Evolutionary conservation across 345 rosid genomes (phyloP).

Genomic region (Populus pruinosa): DNA sequence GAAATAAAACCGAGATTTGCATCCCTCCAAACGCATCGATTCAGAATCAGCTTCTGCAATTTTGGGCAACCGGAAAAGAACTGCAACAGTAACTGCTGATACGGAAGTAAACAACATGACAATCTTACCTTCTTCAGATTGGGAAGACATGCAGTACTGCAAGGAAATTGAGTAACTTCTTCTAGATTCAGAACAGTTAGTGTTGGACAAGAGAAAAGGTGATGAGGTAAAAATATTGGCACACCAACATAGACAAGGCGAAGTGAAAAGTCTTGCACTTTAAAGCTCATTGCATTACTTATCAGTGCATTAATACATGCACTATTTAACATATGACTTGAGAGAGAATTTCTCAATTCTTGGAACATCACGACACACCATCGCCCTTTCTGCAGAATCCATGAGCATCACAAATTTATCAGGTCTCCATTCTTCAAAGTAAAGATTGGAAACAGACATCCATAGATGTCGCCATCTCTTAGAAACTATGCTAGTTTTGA

Average conservation of each 20-base stretch:
- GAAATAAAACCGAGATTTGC: not conserved
- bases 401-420: not conserved
- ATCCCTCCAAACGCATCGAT: not conserved
- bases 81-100: not conserved
- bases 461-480: not conserved
- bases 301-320: constrained; percentile 8
- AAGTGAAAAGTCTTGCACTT: not conserved
- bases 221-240: not conserved
- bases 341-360: not conserved
- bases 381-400: constrained; percentile 14
- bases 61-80: not conserved
- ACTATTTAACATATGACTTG: not conserved
- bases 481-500: not conserved
- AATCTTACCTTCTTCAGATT: constrained; percentile 11
- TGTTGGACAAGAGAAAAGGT: not conserved
- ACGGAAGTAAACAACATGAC: not conserved
- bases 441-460: not conserved
- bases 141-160: not conserved
- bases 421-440: not conserved
- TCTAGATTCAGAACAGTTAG: not conserved
- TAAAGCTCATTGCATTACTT: not conserved
- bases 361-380: not conserved
- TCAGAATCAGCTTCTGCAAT: not conserved
- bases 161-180: constrained; percentile 1
- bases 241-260: not conserved